Evolutionary conservation across 331 rosid species (phyloP), one percentile per base, ranked within the genome.

Genomic region (Malus hybrid): DNA sequence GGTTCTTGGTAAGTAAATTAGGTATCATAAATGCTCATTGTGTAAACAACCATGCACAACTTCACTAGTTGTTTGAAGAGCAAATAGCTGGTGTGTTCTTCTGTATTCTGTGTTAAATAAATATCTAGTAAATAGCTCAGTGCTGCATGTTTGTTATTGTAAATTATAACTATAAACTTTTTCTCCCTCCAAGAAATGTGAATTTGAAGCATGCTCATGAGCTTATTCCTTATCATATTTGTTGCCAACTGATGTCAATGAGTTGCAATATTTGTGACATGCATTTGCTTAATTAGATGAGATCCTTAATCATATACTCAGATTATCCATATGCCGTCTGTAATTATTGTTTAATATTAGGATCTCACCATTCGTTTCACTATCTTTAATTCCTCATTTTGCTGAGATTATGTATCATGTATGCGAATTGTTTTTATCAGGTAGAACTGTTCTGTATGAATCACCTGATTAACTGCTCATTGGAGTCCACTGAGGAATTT

Each of bases 391-490:
- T 28, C 42, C 68, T 72, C 59, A 56, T 13, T 57, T 56, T 60
- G 24, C 57, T 59, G 39, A 39, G 65, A 77, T 72, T 76, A 32
- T 69, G 67, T 71, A 28, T 67, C 71, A 54, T 72, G 24, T 19
- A n/a, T 68, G 69, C 73, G 52, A 69, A 67, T 76, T 71, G 7
- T 63, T 65, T 32, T 70, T 63, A 68, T 69, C 88, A 95, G 98
- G 99, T 95, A 76, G 99, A 95, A 75, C 97, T 95, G 86, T 95
- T 95, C 80, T 95, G 99, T 82, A 96, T 95, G 74, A 95, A 95
- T 83, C 97, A 95, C 86, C 86, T 90, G 80, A 89, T 95, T 70
- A 95, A 95, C 81, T 95, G 99, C 89, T 95, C 99, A 55, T 82
- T 95, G 89, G 99, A 95, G 80, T 95, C 99, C 42, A 95, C 97